Evolutionary conservation across 768 basidiomycete genomes (phyloP).

Genomic region (Galerina marginata): DNA sequence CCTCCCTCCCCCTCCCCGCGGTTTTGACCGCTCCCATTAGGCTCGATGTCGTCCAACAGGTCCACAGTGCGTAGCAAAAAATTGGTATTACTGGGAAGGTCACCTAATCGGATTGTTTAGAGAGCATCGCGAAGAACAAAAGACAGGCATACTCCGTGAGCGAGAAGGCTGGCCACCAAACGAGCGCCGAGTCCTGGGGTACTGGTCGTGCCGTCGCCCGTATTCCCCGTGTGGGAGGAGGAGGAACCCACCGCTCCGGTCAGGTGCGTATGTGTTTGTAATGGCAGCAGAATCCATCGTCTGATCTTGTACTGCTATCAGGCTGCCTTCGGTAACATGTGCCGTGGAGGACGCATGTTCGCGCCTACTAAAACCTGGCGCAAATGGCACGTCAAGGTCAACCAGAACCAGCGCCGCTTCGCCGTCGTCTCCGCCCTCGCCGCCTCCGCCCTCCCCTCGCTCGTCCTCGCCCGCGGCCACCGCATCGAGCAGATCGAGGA

Average conservation of each 20-base stretch:
- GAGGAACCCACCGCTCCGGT: constrained; percentile 97
- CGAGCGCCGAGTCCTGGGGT: constrained; percentile 99
- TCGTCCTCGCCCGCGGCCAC: constrained; percentile 98
- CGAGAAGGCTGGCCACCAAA: constrained; percentile 99
- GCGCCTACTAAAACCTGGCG: constrained; percentile 99
- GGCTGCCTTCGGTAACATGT: constrained; percentile 99
- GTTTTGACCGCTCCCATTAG: constrained; percentile 98
- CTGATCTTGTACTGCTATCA: constrained; percentile 31
- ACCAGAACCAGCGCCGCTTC: constrained; percentile 98
- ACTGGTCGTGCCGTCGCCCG: constrained; percentile 99
- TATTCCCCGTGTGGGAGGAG: constrained; percentile 99
- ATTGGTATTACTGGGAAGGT: not conserved
- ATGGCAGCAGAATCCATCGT: constrained; percentile 1
- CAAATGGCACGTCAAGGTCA: constrained; percentile 99
- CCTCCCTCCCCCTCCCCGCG: constrained; percentile 91
- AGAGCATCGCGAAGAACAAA: constrained; percentile 98
- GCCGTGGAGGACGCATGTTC: constrained; percentile 99
- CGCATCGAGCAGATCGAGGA: constrained; percentile 97
- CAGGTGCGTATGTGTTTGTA: constrained; percentile 58
- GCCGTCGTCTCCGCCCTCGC: constrained; percentile 97
- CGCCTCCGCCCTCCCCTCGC: constrained; percentile 95
- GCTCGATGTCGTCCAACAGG: constrained; percentile 96
- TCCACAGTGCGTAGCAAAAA: constrained; percentile 84
- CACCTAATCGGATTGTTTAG: constrained; percentile 47
- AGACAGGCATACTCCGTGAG: constrained; percentile 96